phyloP scores from a whole-genome alignment of 768 basidiomycete species.

The Infundibulicybe gibba region DNA sequence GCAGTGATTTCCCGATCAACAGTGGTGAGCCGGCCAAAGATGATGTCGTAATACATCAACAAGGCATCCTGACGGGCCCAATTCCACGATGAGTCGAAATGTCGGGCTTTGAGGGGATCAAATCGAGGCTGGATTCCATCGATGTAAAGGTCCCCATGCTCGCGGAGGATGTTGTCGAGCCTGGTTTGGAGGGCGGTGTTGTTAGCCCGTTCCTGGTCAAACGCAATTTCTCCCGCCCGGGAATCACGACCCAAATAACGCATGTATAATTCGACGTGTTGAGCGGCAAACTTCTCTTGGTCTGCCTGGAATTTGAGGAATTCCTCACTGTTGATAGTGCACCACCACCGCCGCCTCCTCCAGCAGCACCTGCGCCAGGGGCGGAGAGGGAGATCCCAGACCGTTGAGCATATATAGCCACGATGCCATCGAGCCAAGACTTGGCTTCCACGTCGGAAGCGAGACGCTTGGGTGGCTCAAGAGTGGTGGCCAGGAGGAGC shows the following conservation, averaged over 20 bases:
- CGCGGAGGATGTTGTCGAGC: conserved; percentile 83
- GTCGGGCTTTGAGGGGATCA: conserved; percentile 93
- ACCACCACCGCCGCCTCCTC: conserved; percentile 65
- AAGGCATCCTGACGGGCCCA: conserved; percentile 98
- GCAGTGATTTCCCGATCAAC: conserved; percentile 97
- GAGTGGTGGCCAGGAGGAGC: conserved; percentile 84
- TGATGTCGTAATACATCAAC: conserved; percentile 97
- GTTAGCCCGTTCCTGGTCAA: conserved; percentile 82
- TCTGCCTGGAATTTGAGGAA: conserved; percentile 95
- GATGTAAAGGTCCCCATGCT: conserved; percentile 92
- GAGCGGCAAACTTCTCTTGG: conserved; percentile 87
- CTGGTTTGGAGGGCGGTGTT: conserved; percentile 71
- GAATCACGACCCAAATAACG: conserved; percentile 94
- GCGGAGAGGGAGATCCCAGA: conserved; percentile 82
- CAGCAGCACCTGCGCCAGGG: conserved; percentile 58
- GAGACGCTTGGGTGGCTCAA: conserved; percentile 93
- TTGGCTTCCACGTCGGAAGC: conserved; percentile 91
- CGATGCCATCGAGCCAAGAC: conserved; percentile 87
- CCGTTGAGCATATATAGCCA: conserved; percentile 81
- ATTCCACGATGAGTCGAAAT: conserved; percentile 99
- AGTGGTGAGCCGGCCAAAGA: conserved; percentile 90
- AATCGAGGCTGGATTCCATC: conserved; percentile 95
- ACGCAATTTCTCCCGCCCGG: conserved; percentile 86
- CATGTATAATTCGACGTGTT: conserved; percentile 96
- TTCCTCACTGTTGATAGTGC: conserved; percentile 97